Conservation (phyloP, 164 flowering plant genomes). For the Umbellularia californica region DNA sequence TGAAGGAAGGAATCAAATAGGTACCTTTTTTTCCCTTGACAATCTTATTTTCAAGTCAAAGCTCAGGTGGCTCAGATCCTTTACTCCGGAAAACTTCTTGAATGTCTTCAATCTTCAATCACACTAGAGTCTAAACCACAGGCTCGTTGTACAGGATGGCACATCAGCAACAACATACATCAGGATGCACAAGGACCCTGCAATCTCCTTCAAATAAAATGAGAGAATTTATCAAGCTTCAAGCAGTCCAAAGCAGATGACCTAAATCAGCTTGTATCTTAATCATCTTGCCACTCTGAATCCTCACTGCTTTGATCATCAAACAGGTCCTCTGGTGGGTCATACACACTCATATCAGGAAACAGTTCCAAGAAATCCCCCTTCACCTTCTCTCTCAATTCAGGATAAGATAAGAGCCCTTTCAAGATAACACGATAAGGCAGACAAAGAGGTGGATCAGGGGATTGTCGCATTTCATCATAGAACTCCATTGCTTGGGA, state of each 20-base stretch:
- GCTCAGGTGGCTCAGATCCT: no score
- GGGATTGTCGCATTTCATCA: constrained; percentile 81
- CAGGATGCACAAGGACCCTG: not conserved
- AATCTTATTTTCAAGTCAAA: no score
- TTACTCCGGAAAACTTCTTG: no score
- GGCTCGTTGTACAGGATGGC: not conserved
- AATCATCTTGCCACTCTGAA: constrained; percentile 36
- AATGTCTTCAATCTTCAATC: no score
- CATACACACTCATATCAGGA: constrained; percentile 75
- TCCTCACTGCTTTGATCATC: constrained; percentile 31
- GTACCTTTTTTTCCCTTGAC: no score
- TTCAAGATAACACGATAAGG: constrained; percentile 88
- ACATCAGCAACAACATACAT: not conserved
- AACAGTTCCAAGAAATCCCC: constrained; percentile 87
- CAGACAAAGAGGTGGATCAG: constrained; percentile 74
- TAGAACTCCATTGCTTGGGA: constrained; percentile 78
- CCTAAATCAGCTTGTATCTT: not conserved
- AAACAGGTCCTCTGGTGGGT: constrained; percentile 81
- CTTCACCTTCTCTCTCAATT: constrained; percentile 85
- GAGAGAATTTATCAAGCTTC: not conserved
- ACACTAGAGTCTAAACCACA: not conserved
- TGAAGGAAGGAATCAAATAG: no score
- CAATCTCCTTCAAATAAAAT: not conserved
- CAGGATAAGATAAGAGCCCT: constrained; percentile 86
- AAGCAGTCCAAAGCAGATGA: not conserved